phyloP scores from a whole-genome alignment of 2,329 filamentous ascomycete species.

The Diplodia sapinea region DNA sequence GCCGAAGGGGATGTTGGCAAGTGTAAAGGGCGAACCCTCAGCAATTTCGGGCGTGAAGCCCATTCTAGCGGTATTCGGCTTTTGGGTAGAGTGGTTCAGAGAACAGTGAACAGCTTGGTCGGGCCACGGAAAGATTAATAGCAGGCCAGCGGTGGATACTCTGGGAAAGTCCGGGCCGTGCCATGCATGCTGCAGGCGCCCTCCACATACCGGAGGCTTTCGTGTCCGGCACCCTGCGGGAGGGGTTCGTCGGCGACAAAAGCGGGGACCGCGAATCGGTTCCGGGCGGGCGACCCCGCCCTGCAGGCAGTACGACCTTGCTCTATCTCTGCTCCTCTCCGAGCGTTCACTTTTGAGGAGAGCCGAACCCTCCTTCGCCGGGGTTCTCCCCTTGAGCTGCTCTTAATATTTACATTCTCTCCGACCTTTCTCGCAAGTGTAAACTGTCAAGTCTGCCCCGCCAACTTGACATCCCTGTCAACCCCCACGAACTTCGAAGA shows the following conservation, averaged over 20 bases:
- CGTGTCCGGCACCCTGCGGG: neutral
- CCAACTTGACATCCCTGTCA: neutral
- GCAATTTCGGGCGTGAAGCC: conserved; percentile 18
- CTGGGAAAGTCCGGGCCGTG: neutral
- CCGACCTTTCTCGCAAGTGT: neutral
- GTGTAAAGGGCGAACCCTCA: conserved; percentile 29
- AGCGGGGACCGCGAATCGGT: neutral
- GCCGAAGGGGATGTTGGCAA: conserved; percentile 33
- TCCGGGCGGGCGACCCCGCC: conserved; percentile 7
- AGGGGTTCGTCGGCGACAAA: neutral
- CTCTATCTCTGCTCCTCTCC: neutral
- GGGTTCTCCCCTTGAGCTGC: neutral
- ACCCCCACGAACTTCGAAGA: neutral
- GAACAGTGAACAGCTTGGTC: neutral
- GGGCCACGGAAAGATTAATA: neutral
- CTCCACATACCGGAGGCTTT: neutral
- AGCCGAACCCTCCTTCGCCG: conserved; percentile 12
- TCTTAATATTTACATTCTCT: neutral
- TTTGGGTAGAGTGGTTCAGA: neutral
- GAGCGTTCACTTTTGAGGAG: neutral
- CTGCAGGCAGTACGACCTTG: neutral
- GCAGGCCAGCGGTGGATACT: neutral
- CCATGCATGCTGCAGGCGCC: neutral
- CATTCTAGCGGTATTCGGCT: neutral
- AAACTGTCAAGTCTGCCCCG: neutral